A percentile compares a stretch with the other conserved stretches of the same genome.
phyloP scores from a whole-genome alignment of 2,329 filamentous ascomycete species.

The Xylariaceae sp. region DNA sequence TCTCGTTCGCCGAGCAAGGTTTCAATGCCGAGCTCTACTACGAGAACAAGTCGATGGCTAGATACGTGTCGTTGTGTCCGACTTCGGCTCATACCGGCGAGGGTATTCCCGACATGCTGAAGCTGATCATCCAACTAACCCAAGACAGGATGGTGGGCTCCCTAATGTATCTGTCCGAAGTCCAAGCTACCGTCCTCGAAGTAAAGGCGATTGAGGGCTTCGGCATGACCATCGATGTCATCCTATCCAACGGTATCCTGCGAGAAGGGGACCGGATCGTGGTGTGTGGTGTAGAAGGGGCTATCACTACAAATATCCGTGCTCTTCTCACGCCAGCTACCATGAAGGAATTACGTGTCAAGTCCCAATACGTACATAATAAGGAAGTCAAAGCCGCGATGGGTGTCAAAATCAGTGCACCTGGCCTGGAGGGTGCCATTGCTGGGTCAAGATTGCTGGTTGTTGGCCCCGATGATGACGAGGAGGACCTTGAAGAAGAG shows the following conservation, averaged over 20 bases:
- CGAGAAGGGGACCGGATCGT: conserved; percentile 94
- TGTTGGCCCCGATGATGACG: conserved; percentile 91
- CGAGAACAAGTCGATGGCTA: conserved; percentile 97
- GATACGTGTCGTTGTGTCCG: conserved; percentile 91
- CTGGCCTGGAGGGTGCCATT: conserved; percentile 93
- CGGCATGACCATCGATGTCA: conserved; percentile 97
- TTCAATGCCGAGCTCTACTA: conserved; percentile 98
- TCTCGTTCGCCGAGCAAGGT: conserved; percentile 92
- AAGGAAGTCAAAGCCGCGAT: conserved; percentile 98
- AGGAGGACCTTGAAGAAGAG: conserved; percentile 95
- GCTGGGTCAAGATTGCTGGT: conserved; percentile 94
- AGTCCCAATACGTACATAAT: conserved; percentile 97
- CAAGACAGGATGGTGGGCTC: conserved; percentile 97
- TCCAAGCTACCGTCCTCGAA: conserved; percentile 96
- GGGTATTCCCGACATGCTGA: conserved; percentile 98
- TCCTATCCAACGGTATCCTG: conserved; percentile 93
- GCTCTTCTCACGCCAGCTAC: conserved; percentile 91
- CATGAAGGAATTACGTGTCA: conserved; percentile 91
- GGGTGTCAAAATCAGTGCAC: conserved; percentile 98
- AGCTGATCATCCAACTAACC: conserved; percentile 87
- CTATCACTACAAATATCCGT: conserved; percentile 93
- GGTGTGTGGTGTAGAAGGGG: conserved; percentile 93
- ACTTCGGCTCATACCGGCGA: conserved; percentile 99
- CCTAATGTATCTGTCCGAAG: conserved; percentile 97
- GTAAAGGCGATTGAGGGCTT: conserved; percentile 99